Evolutionary conservation across 2,329 filamentous ascomycete species (phyloP).

Genomic region (Ophiostoma sp.): DNA sequence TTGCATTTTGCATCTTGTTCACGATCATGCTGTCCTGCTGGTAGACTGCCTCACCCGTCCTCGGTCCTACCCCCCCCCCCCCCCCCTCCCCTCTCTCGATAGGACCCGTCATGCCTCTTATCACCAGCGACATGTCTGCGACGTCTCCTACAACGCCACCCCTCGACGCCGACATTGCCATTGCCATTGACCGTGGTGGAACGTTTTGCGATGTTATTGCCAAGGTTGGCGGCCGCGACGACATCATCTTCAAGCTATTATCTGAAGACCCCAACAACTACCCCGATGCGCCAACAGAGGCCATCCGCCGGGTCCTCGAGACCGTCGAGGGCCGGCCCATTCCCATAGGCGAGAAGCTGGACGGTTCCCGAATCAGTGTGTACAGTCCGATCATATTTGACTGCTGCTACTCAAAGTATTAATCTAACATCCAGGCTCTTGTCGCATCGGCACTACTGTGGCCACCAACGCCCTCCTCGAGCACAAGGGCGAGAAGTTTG

Average conservation of each 20-base stretch:
- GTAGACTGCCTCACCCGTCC: not conserved
- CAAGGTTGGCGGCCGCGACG: constrained; percentile 34
- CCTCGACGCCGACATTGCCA: constrained; percentile 14
- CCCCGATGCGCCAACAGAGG: constrained; percentile 62
- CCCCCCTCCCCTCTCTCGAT: not conserved
- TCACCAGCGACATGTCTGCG: constrained; percentile 7
- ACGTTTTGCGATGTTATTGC: constrained; percentile 29
- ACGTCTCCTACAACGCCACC: not conserved
- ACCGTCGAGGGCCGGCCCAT: constrained; percentile 46
- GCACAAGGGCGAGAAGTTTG: constrained; percentile 82
- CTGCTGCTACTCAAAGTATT: not conserved
- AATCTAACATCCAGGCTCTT: not conserved
- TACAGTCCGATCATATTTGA: not conserved
- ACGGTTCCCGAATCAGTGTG: constrained; percentile 9
- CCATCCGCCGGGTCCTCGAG: constrained; percentile 50
- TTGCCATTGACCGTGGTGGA: constrained; percentile 24
- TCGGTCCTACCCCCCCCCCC: not conserved
- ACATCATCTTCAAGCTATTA: constrained; percentile 53
- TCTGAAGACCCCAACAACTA: constrained; percentile 65
- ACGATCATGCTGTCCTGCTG: constrained; percentile 7
- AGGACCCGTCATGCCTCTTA: constrained; percentile 9
- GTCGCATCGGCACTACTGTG: constrained; percentile 87
- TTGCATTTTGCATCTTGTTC: not conserved
- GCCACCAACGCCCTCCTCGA: constrained; percentile 89
- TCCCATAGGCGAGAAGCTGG: constrained; percentile 54